Conservation (phyloP, 164 flowering plant species). For the Piper betle region DNA sequence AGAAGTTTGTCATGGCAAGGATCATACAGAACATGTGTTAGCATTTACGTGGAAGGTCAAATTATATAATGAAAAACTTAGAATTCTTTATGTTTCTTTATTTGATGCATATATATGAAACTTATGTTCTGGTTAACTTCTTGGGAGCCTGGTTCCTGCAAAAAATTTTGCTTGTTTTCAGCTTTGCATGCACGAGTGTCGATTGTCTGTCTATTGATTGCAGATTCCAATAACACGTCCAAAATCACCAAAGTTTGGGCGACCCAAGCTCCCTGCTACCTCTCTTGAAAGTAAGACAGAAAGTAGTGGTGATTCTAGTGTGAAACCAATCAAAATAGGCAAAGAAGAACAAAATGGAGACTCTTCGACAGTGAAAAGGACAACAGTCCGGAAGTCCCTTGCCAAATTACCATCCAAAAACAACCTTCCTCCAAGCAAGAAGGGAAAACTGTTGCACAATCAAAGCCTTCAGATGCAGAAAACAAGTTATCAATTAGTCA, state of each 20-base stretch:
- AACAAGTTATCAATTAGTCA: slow-evolving; percentile 3
- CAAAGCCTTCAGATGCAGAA: slow-evolving; percentile 15
- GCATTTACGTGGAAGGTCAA: too few species aligned
- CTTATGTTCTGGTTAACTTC: too few species aligned
- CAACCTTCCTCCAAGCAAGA: slow-evolving; percentile 15
- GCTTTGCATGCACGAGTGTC: background rate
- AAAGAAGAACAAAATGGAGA: slow-evolving; percentile 1
- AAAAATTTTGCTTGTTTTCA: background rate
- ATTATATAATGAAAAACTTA: too few species aligned
- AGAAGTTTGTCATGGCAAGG: too few species aligned
- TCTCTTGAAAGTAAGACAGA: slow-evolving; percentile 19
- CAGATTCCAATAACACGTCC: slow-evolving; percentile 87
- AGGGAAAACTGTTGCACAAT: slow-evolving; percentile 21
- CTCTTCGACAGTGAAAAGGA: slow-evolving; percentile 14
- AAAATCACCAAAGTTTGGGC: slow-evolving; percentile 78
- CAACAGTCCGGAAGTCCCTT: slow-evolving; percentile 29
- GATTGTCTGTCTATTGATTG: background rate
- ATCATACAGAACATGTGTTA: too few species aligned
- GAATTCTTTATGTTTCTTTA: too few species aligned
- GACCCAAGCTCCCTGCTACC: slow-evolving; percentile 32
- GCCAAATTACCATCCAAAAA: slow-evolving; percentile 33
- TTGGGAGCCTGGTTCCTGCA: background rate
- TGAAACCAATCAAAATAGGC: slow-evolving; percentile 17
- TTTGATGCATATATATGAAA: too few species aligned
- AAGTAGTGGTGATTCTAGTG: slow-evolving; percentile 18